Evolutionary conservation across 495 filamentous ascomycete species (phyloP).

Genomic region (Xylaria scruposa): DNA sequence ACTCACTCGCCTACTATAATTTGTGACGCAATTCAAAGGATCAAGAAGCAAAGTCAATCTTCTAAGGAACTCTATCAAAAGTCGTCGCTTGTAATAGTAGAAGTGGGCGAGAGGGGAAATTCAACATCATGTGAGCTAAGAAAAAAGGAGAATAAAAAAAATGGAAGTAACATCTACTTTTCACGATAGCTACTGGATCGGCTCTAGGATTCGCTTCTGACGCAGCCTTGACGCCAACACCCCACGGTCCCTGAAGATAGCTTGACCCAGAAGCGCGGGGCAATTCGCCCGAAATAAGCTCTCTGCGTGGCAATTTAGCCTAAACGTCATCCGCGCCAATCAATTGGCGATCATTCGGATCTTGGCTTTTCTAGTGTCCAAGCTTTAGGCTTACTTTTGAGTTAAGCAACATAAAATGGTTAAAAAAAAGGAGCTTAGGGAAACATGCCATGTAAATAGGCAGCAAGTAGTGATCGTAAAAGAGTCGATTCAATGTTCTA

Average conservation of each 20-base stretch:
- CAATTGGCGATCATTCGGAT: neutral
- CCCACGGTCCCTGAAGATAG: slow-evolving; percentile 16
- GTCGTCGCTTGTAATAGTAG: neutral
- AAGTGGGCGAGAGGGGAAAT: neutral
- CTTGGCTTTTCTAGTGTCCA: neutral
- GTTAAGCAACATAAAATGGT: too few relatives aligned
- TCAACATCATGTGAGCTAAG: slow-evolving; percentile 3
- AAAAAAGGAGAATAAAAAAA: neutral
- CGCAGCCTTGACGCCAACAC: slow-evolving; percentile 3
- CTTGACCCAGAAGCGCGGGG: slow-evolving; percentile 18
- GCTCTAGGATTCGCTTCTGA: neutral
- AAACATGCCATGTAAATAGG: neutral
- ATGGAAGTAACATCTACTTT: neutral
- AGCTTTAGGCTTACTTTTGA: neutral
- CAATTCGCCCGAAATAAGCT: slow-evolving; percentile 18
- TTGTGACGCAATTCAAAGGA: slow-evolving; percentile 1
- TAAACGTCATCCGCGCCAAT: slow-evolving; percentile 23
- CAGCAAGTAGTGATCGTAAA: neutral
- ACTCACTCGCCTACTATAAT: neutral
- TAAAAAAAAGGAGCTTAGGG: neutral
- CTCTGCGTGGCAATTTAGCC: slow-evolving; percentile 21
- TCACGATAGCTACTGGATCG: slow-evolving; percentile 10
- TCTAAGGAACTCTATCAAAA: slow-evolving; percentile 6
- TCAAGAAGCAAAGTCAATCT: neutral
- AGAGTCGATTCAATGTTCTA: slow-evolving; percentile 2